Base-by-base conservation (phyloP, 192 early-diverging fungal species). In the Gigaspora rosea region DNA sequence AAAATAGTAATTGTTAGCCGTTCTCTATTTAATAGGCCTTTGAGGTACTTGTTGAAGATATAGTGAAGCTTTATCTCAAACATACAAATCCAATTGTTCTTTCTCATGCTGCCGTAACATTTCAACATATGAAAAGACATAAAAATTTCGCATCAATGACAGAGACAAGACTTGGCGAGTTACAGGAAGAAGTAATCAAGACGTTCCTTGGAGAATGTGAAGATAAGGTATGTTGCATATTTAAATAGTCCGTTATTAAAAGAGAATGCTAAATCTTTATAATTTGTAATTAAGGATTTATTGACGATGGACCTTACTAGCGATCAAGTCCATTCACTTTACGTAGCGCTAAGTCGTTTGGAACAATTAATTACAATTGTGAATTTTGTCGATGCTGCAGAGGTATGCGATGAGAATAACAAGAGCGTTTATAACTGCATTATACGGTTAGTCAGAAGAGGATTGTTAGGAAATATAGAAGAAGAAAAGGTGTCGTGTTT, bases 61-160 rank as follows among this genome's bases (percentile, higher is more conserved):
- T 87, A 11, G 78, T 81, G 66, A 82, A 83, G 56, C 73, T 86
- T 18, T 89, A 82, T 68, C 74, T 82, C 49, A 81, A 82, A 46
- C 79, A 84, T 13, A 86, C 78, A 1, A 59, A 80, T 12, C 64
- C 81, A 11, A 72, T 80, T 7, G 80, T 89, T 4, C 78, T 87
- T 11, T 50, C 52, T 27, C 76, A 82, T 36, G 86, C 86, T 35
- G 82, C 81, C n/a, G 35, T 59, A 48, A 80, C 83, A 27, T 64
- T 89, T 6, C 76, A 79, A 9, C 74, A 81, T 15, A 80, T 89
- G 72, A 78, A 73, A n/a, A 33, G 79, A 5, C 80, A 77, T 10
- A 78, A 80, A 22, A 81, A 75, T 65, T 72, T 89, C 48, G 54
- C 74, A 8, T 62, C 78, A 2, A 75, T 78, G 10, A 82, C 80